These are phyloP conservation scores for Kluyveromyces dobzhanskii DNA, from an alignment of 805 yeast species.

Conservation along the genomic window DNA sequence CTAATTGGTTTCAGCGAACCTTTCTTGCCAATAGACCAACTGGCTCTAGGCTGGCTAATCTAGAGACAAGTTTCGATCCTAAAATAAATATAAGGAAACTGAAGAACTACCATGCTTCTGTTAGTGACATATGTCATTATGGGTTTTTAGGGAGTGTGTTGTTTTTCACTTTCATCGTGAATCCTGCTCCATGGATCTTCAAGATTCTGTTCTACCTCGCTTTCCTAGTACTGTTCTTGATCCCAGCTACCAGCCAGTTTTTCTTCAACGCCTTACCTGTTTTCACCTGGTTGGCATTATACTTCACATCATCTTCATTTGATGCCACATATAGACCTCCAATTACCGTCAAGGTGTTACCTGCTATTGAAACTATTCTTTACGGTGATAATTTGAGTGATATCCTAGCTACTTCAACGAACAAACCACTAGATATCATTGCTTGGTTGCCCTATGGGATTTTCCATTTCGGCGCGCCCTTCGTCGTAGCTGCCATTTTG, in stretches of 20 bases:
- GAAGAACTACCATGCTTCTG: slow-evolving; percentile 34
- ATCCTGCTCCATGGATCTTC: slow-evolving; percentile 44
- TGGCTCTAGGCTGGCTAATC: slow-evolving; percentile 40
- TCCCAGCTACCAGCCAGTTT: slow-evolving; percentile 80
- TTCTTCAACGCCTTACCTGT: slow-evolving; percentile 78
- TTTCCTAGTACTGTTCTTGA: slow-evolving; percentile 39
- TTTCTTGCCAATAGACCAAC: slow-evolving; percentile 48
- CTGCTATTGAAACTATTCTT: slow-evolving; percentile 84
- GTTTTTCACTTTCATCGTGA: slow-evolving; percentile 47
- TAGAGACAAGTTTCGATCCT: slow-evolving; percentile 42
- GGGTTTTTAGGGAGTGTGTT: slow-evolving; percentile 44
- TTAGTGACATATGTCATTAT: slow-evolving; percentile 45
- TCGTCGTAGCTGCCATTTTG: slow-evolving; percentile 67
- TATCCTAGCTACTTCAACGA: slow-evolving; percentile 67
- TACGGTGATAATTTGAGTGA: slow-evolving; percentile 87
- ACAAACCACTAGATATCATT: slow-evolving; percentile 59
- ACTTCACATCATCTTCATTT: slow-evolving; percentile 67
- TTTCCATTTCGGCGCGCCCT: slow-evolving; percentile 84
- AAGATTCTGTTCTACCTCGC: slow-evolving; percentile 29
- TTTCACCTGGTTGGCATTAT: slow-evolving; percentile 76
- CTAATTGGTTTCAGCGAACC: slow-evolving; percentile 37
- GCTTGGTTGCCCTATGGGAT: slow-evolving; percentile 97
- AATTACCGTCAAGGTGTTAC: slow-evolving; percentile 80
- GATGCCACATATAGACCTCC: slow-evolving; percentile 74
- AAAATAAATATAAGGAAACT: slow-evolving; percentile 34